Conservation (phyloP, 345 rosid genomes). For the Brassica cretica region DNA sequence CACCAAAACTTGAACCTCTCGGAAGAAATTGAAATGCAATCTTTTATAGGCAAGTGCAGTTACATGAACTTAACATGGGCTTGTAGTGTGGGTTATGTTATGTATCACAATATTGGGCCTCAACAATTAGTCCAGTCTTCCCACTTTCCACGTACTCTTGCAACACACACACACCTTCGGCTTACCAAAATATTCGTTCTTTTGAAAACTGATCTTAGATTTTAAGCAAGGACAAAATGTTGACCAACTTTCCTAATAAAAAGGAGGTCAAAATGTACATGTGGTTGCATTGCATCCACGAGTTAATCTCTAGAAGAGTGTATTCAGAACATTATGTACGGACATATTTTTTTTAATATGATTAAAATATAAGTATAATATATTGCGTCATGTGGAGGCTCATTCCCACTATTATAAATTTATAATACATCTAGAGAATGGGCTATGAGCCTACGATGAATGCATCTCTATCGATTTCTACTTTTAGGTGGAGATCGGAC, state of each 20-base stretch:
- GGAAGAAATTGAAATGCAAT: not conserved
- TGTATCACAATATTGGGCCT: not conserved
- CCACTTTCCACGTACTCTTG: not conserved
- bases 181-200: too few species aligned
- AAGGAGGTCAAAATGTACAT: not conserved
- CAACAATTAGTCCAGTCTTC: not conserved
- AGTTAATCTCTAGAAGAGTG: conserved; percentile 27
- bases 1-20: not conserved
- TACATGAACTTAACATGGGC: not conserved
- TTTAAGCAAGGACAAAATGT: not conserved
- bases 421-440: not conserved
- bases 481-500: conserved; percentile 38
- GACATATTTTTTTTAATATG: not conserved
- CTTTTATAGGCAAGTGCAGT: not conserved
- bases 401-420: not conserved
- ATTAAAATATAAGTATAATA: not conserved
- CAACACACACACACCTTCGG: not conserved
- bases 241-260: too few species aligned
- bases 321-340: conserved; percentile 24
- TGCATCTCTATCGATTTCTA: conserved; percentile 28
- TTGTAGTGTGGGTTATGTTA: too few species aligned
- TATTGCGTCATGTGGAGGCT: conserved; percentile 19
- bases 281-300: not conserved
- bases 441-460: conserved; percentile 9
- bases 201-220: not conserved